Conservation (phyloP, 768 basidiomycete species). For the Lentinula sp. region DNA sequence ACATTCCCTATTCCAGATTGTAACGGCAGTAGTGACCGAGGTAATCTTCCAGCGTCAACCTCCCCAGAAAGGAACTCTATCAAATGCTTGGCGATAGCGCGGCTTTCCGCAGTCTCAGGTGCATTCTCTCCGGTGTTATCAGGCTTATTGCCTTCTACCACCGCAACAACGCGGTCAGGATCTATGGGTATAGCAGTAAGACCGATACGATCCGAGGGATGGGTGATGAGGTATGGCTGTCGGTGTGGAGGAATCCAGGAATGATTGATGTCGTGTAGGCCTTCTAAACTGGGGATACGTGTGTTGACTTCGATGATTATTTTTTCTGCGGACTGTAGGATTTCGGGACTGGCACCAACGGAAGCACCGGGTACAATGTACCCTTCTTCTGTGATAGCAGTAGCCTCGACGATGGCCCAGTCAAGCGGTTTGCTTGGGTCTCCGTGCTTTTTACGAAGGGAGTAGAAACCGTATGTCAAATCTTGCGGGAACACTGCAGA, state of each 20-base stretch:
- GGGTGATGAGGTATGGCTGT: slow-evolving; percentile 36
- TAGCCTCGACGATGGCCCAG: slow-evolving; percentile 47
- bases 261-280: slow-evolving; percentile 43
- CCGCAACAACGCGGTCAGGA: slow-evolving; percentile 40
- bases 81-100: slow-evolving; percentile 36
- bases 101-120: slow-evolving; percentile 37
- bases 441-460: slow-evolving; percentile 34
- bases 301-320: slow-evolving; percentile 49
- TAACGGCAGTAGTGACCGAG: slow-evolving; percentile 34
- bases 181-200: slow-evolving; percentile 39
- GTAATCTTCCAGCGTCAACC: slow-evolving; percentile 34
- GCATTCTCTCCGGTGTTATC: slow-evolving; percentile 42
- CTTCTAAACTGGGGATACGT: slow-evolving; percentile 37
- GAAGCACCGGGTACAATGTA: slow-evolving; percentile 42
- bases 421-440: slow-evolving; percentile 38
- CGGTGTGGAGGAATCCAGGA: slow-evolving; percentile 36
- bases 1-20: slow-evolving; percentile 46
- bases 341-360: slow-evolving; percentile 43
- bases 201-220: slow-evolving; percentile 40
- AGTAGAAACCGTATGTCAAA: slow-evolving; percentile 42
- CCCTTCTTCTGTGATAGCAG: slow-evolving; percentile 42
- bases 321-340: slow-evolving; percentile 40
- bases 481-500: slow-evolving; percentile 43
- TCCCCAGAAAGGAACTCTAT: slow-evolving; percentile 38
- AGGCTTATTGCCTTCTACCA: slow-evolving; percentile 32